Evolutionary conservation across 306 rosid genomes (phyloP).

Genomic region (Malus sieversii): DNA sequence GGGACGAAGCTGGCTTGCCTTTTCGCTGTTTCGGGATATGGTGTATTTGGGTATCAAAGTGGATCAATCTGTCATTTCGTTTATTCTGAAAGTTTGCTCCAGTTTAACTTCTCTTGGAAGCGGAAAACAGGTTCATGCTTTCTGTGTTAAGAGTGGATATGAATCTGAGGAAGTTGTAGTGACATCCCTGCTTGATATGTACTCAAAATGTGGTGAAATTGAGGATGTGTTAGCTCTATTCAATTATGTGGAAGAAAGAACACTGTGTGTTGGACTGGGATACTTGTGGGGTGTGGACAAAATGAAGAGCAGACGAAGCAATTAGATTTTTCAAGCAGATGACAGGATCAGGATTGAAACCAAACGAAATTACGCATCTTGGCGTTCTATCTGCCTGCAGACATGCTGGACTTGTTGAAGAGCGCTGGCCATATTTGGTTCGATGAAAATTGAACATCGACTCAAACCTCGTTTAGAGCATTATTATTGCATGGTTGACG

Average conservation of each 20-base stretch:
- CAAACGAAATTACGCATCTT: conserved; percentile 64
- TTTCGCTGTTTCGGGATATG: conserved; percentile 59
- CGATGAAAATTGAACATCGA: too few species aligned
- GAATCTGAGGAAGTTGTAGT: conserved; percentile 52
- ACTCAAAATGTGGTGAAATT: conserved; percentile 64
- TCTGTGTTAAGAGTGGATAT: conserved; percentile 63
- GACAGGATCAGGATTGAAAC: conserved; percentile 54
- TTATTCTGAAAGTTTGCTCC: conserved; percentile 57
- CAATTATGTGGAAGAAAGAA: conserved; percentile 28
- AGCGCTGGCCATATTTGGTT: too few species aligned
- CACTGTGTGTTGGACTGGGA: conserved; percentile 76
- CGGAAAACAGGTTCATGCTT: conserved; percentile 75
- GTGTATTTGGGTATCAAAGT: conserved; percentile 39
- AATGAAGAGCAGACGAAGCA: conserved; percentile 69
- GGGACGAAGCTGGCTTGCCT: conserved; percentile 43
- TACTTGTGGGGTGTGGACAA: conserved; percentile 86
- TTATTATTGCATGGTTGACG: too few species aligned
- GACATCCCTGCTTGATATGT: conserved; percentile 72
- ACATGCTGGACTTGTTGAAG: conserved; percentile 44
- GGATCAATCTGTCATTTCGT: conserved; percentile 68
- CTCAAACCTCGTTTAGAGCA: too few species aligned
- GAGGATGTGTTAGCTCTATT: too few species aligned
- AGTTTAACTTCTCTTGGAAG: conserved; percentile 52
- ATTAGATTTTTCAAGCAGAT: conserved; percentile 46
- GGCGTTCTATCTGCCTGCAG: conserved; percentile 86